Evolutionary conservation across 257 asterid species (phyloP).

Genomic region (Fraxinus americana): DNA sequence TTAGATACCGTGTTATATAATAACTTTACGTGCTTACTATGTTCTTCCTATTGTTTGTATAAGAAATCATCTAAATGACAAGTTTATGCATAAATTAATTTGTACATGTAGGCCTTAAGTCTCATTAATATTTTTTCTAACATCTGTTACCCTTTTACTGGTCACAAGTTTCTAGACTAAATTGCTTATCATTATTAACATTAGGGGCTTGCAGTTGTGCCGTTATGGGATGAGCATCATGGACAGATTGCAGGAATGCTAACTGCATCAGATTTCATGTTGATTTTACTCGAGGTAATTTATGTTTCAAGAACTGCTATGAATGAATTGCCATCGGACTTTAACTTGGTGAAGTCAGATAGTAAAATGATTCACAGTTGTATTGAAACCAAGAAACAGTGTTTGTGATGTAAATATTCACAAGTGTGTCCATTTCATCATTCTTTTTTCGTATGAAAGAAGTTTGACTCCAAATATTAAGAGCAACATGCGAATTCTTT

Average conservation of each 20-base stretch:
- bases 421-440: not conserved
- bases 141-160: not conserved
- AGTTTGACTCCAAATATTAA: not conserved
- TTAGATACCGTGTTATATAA: not conserved
- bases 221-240: conserved; percentile 56
- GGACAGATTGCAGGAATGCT: conserved; percentile 60
- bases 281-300: conserved; percentile 61
- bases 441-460: not conserved
- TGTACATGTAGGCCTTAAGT: not conserved
- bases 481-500: not conserved
- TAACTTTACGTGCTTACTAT: not conserved
- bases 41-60: not conserved
- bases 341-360: not conserved
- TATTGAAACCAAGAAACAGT: not conserved
- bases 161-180: conserved; percentile 14
- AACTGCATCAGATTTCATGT: conserved; percentile 73
- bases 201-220: conserved; percentile 55
- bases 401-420: not conserved
- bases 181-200: conserved; percentile 21
- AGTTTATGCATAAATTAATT: not conserved
- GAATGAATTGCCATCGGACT: not conserved
- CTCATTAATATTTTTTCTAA: not conserved
- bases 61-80: not conserved
- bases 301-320: not conserved
- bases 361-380: not conserved